Conservation (phyloP, 331 rosid genomes). For the Malus hybrid region DNA sequence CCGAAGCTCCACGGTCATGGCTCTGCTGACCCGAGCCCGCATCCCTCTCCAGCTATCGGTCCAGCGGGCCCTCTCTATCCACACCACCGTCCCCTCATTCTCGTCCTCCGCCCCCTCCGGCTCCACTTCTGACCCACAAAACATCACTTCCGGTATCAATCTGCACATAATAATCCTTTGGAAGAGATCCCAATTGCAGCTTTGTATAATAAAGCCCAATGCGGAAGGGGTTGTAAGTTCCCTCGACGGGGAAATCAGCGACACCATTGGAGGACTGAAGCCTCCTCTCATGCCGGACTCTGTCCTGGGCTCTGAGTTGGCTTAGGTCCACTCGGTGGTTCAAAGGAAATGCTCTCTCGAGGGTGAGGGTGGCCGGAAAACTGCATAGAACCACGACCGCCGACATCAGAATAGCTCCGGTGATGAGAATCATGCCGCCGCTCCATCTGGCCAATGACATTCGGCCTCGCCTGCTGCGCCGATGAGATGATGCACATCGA, state of each 20-base stretch:
- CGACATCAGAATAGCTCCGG: constrained; percentile 17
- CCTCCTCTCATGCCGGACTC: constrained; percentile 63
- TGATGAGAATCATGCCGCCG: constrained; percentile 17
- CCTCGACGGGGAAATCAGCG: constrained; percentile 57
- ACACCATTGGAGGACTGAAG: constrained; percentile 67
- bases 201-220: constrained; percentile 91
- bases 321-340: constrained; percentile 60
- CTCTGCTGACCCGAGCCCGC: constrained; percentile 54
- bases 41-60: constrained; percentile 37
- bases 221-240: constrained; percentile 75
- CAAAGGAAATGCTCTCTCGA: constrained; percentile 80
- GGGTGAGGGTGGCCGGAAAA: constrained; percentile 50
- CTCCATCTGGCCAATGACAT: constrained; percentile 97
- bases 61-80: constrained; percentile 44
- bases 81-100: constrained; percentile 43
- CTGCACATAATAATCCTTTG: constrained; percentile 80
- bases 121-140: constrained; percentile 67
- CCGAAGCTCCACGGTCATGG: constrained; percentile 8
- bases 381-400: constrained; percentile 21
- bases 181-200: constrained; percentile 85
- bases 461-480: constrained; percentile 98
- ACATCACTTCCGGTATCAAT: constrained; percentile 99
- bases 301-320: constrained; percentile 62
- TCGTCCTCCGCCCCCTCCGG: constrained; percentile 19
- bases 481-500: constrained; percentile 99